Base-by-base conservation (phyloP, 345 rosid genomes). In the Eutrema japonicum region DNA sequence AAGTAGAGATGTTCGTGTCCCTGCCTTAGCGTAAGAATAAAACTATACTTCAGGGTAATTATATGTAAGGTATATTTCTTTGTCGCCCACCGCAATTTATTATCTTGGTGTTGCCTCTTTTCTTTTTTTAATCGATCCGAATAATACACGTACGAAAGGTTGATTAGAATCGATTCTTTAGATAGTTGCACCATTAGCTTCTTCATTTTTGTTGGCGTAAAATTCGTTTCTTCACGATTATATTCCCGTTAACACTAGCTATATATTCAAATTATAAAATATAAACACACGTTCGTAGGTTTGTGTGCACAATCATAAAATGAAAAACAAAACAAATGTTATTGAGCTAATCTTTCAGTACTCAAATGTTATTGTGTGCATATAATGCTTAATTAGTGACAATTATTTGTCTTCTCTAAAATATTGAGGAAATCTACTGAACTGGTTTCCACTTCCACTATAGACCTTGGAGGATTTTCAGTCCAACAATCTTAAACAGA, bases 1-100 rank as follows among this genome's bases (percentile, higher is more conserved):
- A 75, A 75, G 74, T 75, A 60, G 79, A 60, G 74, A 51, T 69
- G 59, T 52, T 68, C 62, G 9, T 52, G 70, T 56, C 27, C 61
- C 57, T 68, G 62, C 60, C 64, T 68, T 75, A 75, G 74, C 79
- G 74, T 68, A 35, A 50, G 69, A 75, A 75, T 75, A 68, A 69
- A 68, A 53, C 6, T 61, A 53, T 37, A 61, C 22, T 61, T 68
- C 27, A 43, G 14, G 56, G 47, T 32, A 38, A 59, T 22, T 50
- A 2, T 59, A 59, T 75, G 68, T 60, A 56, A 68, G 16, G 55
- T 68, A 45, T 51, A 52, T 35, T 42, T 43, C 38, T 42, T 2
- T 75, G 57, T 60, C 32, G 22, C 73, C 73, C 69, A 52, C 63
- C 63, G 16, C 30, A 42, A 26, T 49, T 35, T 41, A 43, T 66